These are phyloP conservation scores for Euphorbia pulcherrima DNA, from an alignment of 345 rosid genomes.

Conservation along the genomic window DNA sequence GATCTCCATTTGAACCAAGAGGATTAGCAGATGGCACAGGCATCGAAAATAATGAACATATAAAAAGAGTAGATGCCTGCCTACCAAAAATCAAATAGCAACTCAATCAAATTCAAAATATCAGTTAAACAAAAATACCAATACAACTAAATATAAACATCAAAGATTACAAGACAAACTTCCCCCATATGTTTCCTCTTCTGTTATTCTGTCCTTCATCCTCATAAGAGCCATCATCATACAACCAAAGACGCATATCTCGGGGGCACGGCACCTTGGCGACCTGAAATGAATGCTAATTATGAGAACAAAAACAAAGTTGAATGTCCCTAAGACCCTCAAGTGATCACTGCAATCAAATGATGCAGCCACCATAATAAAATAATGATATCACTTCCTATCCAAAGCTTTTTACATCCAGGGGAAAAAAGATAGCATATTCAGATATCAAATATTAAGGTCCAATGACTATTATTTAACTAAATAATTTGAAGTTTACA, in stretches of 20 bases:
- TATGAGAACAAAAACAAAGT: background rate
- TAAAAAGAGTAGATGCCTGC: slow-evolving; percentile 58
- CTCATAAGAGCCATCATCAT: slow-evolving; percentile 89
- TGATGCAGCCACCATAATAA: too few species aligned
- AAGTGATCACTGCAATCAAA: background rate
- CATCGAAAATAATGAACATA: slow-evolving; percentile 51
- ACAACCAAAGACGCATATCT: slow-evolving; percentile 86
- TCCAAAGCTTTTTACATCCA: slow-evolving; percentile 2
- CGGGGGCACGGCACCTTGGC: slow-evolving; percentile 80
- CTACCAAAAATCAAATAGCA: slow-evolving; percentile 41
- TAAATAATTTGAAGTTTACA: background rate
- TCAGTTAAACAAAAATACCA: background rate
- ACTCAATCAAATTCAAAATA: slow-evolving; percentile 30
- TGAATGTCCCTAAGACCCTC: background rate
- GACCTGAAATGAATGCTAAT: slow-evolving; percentile 47
- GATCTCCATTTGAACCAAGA: slow-evolving; percentile 39
- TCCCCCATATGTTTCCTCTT: slow-evolving; percentile 86
- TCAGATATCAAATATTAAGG: background rate
- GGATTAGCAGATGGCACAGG: slow-evolving; percentile 51
- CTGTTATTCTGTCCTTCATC: slow-evolving; percentile 97
- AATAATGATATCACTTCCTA: too few species aligned
- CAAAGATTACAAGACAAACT: slow-evolving; percentile 46
- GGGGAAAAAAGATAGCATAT: background rate
- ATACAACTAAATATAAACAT: background rate
- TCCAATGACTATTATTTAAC: background rate